These are phyloP conservation scores for Trypanosoma rangeli DNA, from an alignment of 208 protist genomes.

Conservation along the genomic window DNA sequence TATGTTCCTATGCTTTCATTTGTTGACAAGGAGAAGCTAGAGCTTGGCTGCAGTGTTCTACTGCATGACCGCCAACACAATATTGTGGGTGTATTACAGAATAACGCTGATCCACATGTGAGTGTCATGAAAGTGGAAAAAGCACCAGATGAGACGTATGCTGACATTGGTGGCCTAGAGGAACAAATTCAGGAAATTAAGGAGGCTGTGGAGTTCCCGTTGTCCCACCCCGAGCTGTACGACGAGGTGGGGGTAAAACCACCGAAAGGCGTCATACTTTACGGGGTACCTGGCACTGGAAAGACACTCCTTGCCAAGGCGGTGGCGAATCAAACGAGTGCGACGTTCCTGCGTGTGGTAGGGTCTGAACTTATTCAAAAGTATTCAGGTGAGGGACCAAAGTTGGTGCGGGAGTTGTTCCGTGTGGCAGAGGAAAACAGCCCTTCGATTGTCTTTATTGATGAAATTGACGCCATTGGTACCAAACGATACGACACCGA, in stretches of 20 bases:
- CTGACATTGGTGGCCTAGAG: conserved; percentile 99
- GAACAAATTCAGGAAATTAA: conserved; percentile 99
- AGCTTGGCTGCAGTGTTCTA: conserved; percentile 97
- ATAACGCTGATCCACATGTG: conserved; percentile 99
- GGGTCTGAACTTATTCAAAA: conserved; percentile 99
- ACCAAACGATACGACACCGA: conserved; percentile 99
- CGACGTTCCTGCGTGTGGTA: conserved; percentile 99
- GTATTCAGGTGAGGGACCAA: conserved; percentile 99
- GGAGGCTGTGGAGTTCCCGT: conserved; percentile 99
- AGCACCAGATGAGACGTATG: conserved; percentile 98
- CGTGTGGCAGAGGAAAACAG: conserved; percentile 98
- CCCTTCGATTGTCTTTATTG: conserved; percentile 99
- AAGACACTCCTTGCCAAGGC: conserved; percentile 99
- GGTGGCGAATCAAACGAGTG: conserved; percentile 99
- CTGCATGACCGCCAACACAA: conserved; percentile 96
- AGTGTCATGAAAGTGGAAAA: conserved; percentile 99
- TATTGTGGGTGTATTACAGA: conserved; percentile 98
- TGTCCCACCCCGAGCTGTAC: conserved; percentile 99
- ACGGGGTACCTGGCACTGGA: conserved; percentile 98
- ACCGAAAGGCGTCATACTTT: conserved; percentile 99
- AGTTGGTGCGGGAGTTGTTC: conserved; percentile 99
- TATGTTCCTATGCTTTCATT: conserved; percentile 99
- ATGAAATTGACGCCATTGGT: conserved; percentile 99
- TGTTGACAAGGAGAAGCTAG: conserved; percentile 99
- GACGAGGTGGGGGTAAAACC: conserved; percentile 99